A percentile compares a stretch with the other conserved stretches of the same genome.
Conservation (phyloP, 805 yeast genomes). For the Candida tibetensis region DNA sequence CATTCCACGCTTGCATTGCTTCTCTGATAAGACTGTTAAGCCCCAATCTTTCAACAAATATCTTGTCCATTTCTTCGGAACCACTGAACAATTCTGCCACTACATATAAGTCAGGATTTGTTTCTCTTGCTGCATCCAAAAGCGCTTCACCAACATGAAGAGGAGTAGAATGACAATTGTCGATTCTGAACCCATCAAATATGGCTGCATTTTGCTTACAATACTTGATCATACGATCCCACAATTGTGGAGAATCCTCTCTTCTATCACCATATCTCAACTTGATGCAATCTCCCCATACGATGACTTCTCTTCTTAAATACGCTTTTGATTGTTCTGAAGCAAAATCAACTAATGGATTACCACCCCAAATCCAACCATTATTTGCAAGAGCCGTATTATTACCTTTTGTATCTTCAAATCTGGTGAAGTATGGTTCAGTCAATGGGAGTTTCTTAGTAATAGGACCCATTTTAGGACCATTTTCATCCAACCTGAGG, state of each 20-base stretch:
- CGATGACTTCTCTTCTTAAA: slow-evolving; percentile 85
- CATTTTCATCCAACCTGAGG: slow-evolving; percentile 72
- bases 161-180: slow-evolving; percentile 96
- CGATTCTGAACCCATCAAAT: slow-evolving; percentile 88
- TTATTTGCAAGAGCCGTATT: slow-evolving; percentile 82
- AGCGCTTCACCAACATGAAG: slow-evolving; percentile 88
- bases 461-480: slow-evolving; percentile 75
- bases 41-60: slow-evolving; percentile 88
- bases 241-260: slow-evolving; percentile 81
- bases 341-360: slow-evolving; percentile 92
- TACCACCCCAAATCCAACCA: slow-evolving; percentile 99
- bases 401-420: slow-evolving; percentile 50
- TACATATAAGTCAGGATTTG: slow-evolving; percentile 82
- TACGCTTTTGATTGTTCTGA: slow-evolving; percentile 75
- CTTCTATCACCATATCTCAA: slow-evolving; percentile 77
- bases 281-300: slow-evolving; percentile 98
- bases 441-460: slow-evolving; percentile 55
- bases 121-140: slow-evolving; percentile 81
- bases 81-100: slow-evolving; percentile 96
- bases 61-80: slow-evolving; percentile 82
- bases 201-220: slow-evolving; percentile 65
- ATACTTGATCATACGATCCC: slow-evolving; percentile 85
- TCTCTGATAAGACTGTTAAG: slow-evolving; percentile 88
- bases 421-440: slow-evolving; percentile 85
- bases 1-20: slow-evolving; percentile 96